Base-by-base conservation (phyloP, 495 filamentous ascomycete species). In the Xylaria flabelliformis region DNA sequence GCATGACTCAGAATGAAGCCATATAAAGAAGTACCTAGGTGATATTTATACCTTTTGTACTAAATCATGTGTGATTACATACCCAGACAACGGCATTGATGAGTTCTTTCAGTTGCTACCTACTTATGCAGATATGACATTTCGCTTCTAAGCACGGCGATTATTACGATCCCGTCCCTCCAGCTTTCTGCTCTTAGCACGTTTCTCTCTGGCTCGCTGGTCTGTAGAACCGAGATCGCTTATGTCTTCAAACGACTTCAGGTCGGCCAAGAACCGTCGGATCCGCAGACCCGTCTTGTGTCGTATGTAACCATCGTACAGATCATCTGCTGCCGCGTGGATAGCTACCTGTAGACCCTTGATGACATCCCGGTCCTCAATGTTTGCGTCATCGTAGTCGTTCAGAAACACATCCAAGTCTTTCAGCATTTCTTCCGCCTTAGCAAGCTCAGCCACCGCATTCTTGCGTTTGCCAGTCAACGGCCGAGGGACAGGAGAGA, bases 261-360 rank as follows among this genome's bases (percentile, higher is more conserved):
- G 71, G 65, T 86, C 85, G 0, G 82, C 83, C 42, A 88, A 63
- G 62, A 87, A 86, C 39, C 81, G 76, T 34, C 85, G 80, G 17
- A 87, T 73, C 10, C 83, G 73, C n/a, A 83, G 53, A 4, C 86
- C 86, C 0, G 84, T 87, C 66, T 81, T 78, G 10, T 79, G 74
- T 39, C 80, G 77, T 71, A 88, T 82, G 74, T 81, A 79, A 3
- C 76, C 79, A 72, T 86, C 85, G 7, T 86, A 76, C 39, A 79
- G 77, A 36, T 82, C 78, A 70, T 88, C 83, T 19, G 82, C 84
- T 9, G 83, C 85, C 9, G 86, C 86, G 0, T 82, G 81, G 53
- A 83, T 82, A 13, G 84, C 82, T 29, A 87, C 82, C 62, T 83
- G 82, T 2, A 88, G 78, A 1, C 86, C 86, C 50, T 79, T 81